Base-by-base conservation (phyloP, 331 rosid genomes). In the Quercus phellos region DNA sequence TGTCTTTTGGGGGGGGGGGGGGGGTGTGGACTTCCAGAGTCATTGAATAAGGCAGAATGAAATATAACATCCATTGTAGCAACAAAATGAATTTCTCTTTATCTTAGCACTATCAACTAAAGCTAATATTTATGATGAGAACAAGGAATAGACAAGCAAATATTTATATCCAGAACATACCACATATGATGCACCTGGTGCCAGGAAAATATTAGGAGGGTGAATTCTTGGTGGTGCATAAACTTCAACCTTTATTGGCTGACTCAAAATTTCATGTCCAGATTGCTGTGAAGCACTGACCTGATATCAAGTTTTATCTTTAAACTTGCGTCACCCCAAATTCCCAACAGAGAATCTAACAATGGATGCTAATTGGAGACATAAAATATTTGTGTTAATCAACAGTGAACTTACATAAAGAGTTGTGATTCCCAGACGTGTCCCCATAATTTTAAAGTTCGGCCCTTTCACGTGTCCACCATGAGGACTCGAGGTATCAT, bases 181-280 rank as follows among this genome's bases (percentile, higher is more conserved):
- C 91, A 83, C 87, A 84, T 86, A 90, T 38, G 97, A 87, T 46
- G 95, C 93, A 83, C 97, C 95, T 34, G 97, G 98, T 75, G 90
- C 86, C 75, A 94, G 92, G 80, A 88, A 92, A 72, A 94, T 83
- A 70, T 81, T 86, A 0, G 74, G 83, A 69, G 98, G 98, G 74
- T 84, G 81, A 50, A 94, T 84, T 76, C 75, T 88, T 29, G 97
- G 98, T 50, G 90, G 89, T 73, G 91, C 93, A 83, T 94, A 94
- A 75, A 92, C 97, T 87, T 94, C 99, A 72, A 94, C 89, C 84
- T 77, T 90, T 81, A 94, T 87, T 74, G 89, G 87, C 85, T 87
- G 86, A 79, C 97, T 94, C 51, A 75, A 83, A 53, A 92, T 82
- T 78, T 87, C 89, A 56, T 81, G 82, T 68, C 99, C 97, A 74